A percentile compares a stretch with the other conserved stretches of the same genome.
Conservation (phyloP, 768 basidiomycete species). For the Leucosporidium scottii region DNA sequence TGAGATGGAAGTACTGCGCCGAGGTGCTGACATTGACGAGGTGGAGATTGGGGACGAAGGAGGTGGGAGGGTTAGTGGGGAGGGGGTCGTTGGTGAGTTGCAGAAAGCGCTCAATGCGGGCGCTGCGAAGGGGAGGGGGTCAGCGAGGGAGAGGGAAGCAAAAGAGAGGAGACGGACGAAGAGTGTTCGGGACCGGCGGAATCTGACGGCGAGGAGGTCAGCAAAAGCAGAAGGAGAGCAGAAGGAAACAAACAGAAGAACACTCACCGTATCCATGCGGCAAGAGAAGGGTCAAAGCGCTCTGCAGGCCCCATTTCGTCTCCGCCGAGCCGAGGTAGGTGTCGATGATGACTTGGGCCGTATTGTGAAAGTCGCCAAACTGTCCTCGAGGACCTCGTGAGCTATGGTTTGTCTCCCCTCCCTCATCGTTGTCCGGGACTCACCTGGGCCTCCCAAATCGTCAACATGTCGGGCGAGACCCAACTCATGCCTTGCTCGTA, state of each 20-base stretch:
- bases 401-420: neutral
- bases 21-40: constrained; percentile 83
- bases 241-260: neutral
- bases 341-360: constrained; percentile 82
- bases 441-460: constrained; percentile 84
- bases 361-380: constrained; percentile 93
- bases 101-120: constrained; percentile 79
- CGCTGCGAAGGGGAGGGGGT: constrained; percentile 42
- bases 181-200: constrained; percentile 93
- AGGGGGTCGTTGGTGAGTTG: constrained; percentile 78
- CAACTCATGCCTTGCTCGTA: constrained; percentile 89
- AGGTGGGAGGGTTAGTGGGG: constrained; percentile 38
- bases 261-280: constrained; percentile 59
- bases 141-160: neutral
- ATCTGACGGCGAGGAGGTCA: constrained; percentile 45
- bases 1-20: constrained; percentile 84
- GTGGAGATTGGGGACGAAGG: constrained; percentile 54
- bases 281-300: constrained; percentile 73
- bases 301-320: constrained; percentile 91
- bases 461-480: constrained; percentile 71
- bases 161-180: constrained; percentile 37
- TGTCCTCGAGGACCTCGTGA: constrained; percentile 34
- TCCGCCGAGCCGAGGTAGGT: constrained; percentile 78
- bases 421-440: neutral
- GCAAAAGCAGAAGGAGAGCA: neutral